phyloP scores from a whole-genome alignment of 2,329 filamentous ascomycete genomes.

The Fusarium chaquense region DNA sequence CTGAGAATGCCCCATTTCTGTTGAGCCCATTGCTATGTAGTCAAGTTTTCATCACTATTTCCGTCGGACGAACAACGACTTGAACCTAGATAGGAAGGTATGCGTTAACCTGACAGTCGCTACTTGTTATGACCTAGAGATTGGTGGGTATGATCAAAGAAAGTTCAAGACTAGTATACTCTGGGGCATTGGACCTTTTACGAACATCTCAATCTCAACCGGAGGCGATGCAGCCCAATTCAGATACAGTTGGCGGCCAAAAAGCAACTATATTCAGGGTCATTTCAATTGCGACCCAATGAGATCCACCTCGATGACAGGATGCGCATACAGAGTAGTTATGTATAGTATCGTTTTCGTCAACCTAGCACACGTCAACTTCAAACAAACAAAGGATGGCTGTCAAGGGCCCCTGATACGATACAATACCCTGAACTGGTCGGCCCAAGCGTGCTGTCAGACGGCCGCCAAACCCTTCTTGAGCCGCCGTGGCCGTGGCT shows the following conservation, averaged over 20 bases:
- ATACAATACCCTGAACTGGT: conserved; percentile 16
- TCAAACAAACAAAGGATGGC: conserved; percentile 7
- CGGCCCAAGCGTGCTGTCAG: conserved; percentile 49
- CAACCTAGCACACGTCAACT: conserved; percentile 7
- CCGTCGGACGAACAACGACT: conserved; percentile 24
- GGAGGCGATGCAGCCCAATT: conserved; percentile 23
- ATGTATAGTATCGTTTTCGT: neutral
- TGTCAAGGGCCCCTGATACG: conserved; percentile 28
- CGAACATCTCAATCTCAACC: conserved; percentile 5
- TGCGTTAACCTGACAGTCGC: conserved; percentile 3
- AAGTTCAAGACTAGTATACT: conserved; percentile 16
- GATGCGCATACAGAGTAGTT: neutral
- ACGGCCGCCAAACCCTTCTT: conserved; percentile 37
- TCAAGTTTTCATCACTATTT: neutral
- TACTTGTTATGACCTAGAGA: neutral
- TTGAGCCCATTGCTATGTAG: neutral
- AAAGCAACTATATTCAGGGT: conserved; percentile 33
- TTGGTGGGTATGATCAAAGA: conserved; percentile 18
- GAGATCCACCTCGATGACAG: conserved; percentile 24
- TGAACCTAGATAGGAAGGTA: conserved; percentile 9
- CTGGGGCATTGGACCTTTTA: conserved; percentile 18
- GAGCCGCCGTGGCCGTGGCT: conserved; percentile 37
- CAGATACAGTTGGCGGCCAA: conserved; percentile 15
- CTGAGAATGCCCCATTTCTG: neutral
- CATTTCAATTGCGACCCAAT: conserved; percentile 27